A percentile compares a stretch with the other conserved stretches of the same genome.
Conservation (phyloP, 2,329 filamentous ascomycete genomes). For the Aspergillus awamori region DNA sequence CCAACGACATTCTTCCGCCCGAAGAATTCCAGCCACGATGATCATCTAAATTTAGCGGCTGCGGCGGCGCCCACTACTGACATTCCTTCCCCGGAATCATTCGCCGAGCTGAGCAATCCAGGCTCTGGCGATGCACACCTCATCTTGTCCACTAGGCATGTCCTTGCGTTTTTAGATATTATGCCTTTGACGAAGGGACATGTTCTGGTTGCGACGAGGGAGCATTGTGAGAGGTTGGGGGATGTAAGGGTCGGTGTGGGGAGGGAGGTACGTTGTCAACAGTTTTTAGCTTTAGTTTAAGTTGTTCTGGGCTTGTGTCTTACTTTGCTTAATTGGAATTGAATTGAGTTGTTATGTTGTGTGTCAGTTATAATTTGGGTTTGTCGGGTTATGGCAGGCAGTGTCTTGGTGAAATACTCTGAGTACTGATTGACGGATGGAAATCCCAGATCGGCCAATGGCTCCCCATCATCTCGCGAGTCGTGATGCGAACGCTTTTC, state of each 20-base stretch:
- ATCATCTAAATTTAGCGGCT: constrained; percentile 25
- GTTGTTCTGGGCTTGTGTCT: neutral
- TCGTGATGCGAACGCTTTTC: constrained; percentile 72
- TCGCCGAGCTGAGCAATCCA: constrained; percentile 3
- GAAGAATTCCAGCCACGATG: neutral
- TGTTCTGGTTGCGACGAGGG: constrained; percentile 76
- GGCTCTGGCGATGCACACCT: constrained; percentile 49
- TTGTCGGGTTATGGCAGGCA: neutral
- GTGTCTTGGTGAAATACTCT: too few relatives aligned
- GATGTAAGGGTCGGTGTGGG: constrained; percentile 68
- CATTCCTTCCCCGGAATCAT: neutral
- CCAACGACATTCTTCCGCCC: constrained; percentile 27
- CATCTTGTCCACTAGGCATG: constrained; percentile 73
- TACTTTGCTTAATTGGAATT: neutral
- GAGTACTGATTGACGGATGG: too few relatives aligned
- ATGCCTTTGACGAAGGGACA: constrained; percentile 84
- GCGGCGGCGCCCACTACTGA: neutral
- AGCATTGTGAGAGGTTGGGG: constrained; percentile 76
- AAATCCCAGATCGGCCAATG: constrained; percentile 46
- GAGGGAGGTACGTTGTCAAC: constrained; percentile 64
- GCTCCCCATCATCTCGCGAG: constrained; percentile 60
- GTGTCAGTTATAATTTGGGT: neutral
- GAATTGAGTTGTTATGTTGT: too few relatives aligned
- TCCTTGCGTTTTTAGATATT: constrained; percentile 91
- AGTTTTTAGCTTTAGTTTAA: constrained; percentile 5